Conservation (phyloP, 2,329 filamentous ascomycete genomes). For the Pseudopyricularia javanii region DNA sequence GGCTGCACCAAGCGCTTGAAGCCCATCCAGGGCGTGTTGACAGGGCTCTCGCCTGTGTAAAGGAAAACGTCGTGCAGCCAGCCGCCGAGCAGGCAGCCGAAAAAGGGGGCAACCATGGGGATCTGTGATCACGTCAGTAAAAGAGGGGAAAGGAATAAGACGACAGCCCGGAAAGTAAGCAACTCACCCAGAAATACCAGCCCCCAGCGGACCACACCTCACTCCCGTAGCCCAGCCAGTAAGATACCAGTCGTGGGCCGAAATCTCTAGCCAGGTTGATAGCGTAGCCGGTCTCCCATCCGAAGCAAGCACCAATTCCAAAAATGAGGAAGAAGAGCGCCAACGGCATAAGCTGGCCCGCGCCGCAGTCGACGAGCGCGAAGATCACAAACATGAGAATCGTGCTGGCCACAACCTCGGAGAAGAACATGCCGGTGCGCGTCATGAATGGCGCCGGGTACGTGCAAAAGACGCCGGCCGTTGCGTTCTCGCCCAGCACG, state of each 20-base stretch:
- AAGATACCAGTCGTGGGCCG: conserved; percentile 4
- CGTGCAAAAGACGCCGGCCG: conserved; percentile 61
- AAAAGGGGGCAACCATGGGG: conserved; percentile 60
- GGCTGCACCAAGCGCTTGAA: conserved; percentile 35
- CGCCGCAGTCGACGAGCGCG: conserved; percentile 40
- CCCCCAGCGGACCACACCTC: conserved; percentile 44
- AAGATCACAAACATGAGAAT: conserved; percentile 64
- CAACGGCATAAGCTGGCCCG: conserved; percentile 46
- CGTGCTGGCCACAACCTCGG: conserved; percentile 55
- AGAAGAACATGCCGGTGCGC: conserved; percentile 56
- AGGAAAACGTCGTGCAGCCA: conserved; percentile 57
- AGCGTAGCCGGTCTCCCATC: conserved; percentile 66
- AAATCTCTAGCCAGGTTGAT: conserved; percentile 66
- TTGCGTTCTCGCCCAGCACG: conserved; percentile 44
- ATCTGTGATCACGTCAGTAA: conserved; percentile 28
- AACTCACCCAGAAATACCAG: conserved; percentile 60
- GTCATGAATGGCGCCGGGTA: conserved; percentile 58
- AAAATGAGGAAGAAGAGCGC: conserved; percentile 38
- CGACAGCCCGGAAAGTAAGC: conserved; percentile 5
- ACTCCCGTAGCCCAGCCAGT: conserved; percentile 56
- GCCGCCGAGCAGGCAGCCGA: conserved; percentile 50
- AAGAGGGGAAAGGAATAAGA: background rate
- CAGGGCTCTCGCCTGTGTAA: conserved; percentile 56
- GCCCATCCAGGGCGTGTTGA: conserved; percentile 56
- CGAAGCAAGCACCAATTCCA: conserved; percentile 60